Evolutionary conservation across 331 rosid species (phyloP).

Genomic region (Quercus lobata): DNA sequence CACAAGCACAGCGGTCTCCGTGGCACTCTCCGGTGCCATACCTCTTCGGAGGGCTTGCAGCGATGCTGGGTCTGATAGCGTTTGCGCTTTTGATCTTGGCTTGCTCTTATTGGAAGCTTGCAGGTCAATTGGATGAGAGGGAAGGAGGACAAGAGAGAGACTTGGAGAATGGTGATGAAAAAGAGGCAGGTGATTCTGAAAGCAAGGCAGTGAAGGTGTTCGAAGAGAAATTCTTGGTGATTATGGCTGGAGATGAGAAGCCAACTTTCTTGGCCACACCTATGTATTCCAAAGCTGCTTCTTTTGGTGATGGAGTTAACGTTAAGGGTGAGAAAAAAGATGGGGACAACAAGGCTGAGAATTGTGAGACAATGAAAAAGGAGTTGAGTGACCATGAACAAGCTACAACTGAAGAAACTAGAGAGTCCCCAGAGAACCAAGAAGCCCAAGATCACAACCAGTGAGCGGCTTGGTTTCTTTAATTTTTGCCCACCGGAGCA

Average conservation of each 20-base stretch:
- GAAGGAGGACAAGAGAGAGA: conserved; percentile 4
- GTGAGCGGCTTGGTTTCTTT: conserved; percentile 9
- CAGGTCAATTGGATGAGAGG: conserved; percentile 17
- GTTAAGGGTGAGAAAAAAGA: background rate
- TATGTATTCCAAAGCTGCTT: conserved; percentile 19
- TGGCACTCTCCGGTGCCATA: conserved; percentile 92
- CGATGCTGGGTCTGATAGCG: conserved; percentile 55
- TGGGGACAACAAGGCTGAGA: background rate
- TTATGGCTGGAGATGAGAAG: conserved; percentile 70
- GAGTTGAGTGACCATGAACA: conserved; percentile 13
- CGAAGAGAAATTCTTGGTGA: conserved; percentile 64
- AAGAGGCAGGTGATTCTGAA: conserved; percentile 27
- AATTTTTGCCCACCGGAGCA: background rate
- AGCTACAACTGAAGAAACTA: background rate
- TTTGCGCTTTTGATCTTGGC: conserved; percentile 61
- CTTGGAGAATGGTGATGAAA: conserved; percentile 22
- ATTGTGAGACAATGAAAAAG: conserved; percentile 31
- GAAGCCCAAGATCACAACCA: conserved; percentile 2
- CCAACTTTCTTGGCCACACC: conserved; percentile 84
- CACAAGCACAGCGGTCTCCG: conserved; percentile 15
- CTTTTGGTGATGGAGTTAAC: background rate
- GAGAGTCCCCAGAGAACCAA: background rate
- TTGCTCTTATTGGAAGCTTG: conserved; percentile 52
- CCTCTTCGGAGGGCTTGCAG: conserved; percentile 71
- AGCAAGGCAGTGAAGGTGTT: conserved; percentile 22